phyloP scores from a whole-genome alignment of 1,139 yeast species.

The Scheffersomyces cryptocercus region DNA sequence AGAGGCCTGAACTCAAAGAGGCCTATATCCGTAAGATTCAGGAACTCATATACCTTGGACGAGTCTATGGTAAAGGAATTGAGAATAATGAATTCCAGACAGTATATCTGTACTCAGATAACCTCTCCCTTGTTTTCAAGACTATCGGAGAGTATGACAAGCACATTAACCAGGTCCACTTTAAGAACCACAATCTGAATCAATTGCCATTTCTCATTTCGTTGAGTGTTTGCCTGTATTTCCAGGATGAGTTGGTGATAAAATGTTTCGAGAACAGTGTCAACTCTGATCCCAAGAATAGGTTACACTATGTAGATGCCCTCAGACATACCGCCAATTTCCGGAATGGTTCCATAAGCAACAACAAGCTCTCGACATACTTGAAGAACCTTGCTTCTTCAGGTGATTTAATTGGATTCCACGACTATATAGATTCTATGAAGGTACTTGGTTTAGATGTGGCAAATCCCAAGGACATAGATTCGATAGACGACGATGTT shows the following conservation, averaged over 20 bases:
- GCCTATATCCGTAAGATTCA: constrained; percentile 49
- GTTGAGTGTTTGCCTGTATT: constrained; percentile 60
- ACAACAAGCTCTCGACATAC: constrained; percentile 39
- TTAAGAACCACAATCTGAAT: constrained; percentile 25
- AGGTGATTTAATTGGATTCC: constrained; percentile 61
- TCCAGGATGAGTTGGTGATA: constrained; percentile 61
- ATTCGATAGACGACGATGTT: constrained; percentile 39
- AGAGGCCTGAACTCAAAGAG: constrained; percentile 37
- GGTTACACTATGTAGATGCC: constrained; percentile 71
- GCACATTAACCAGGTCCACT: constrained; percentile 24
- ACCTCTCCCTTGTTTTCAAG: constrained; percentile 34
- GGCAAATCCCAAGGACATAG: constrained; percentile 18
- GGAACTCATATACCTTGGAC: constrained; percentile 51
- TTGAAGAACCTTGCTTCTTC: constrained; percentile 52
- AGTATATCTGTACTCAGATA: constrained; percentile 40
- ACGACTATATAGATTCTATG: constrained; percentile 60
- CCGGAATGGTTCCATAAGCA: constrained; percentile 12
- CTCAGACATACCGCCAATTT: constrained; percentile 23
- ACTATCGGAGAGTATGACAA: constrained; percentile 48
- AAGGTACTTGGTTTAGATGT: constrained; percentile 50
- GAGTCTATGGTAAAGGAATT: constrained; percentile 14
- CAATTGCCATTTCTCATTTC: constrained; percentile 40
- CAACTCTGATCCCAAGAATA: constrained; percentile 52
- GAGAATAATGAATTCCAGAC: constrained; percentile 34
- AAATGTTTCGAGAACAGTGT: constrained; percentile 61